Conservation (phyloP, 2,329 filamentous ascomycete genomes). For the Cladobotryum mycophilum region DNA sequence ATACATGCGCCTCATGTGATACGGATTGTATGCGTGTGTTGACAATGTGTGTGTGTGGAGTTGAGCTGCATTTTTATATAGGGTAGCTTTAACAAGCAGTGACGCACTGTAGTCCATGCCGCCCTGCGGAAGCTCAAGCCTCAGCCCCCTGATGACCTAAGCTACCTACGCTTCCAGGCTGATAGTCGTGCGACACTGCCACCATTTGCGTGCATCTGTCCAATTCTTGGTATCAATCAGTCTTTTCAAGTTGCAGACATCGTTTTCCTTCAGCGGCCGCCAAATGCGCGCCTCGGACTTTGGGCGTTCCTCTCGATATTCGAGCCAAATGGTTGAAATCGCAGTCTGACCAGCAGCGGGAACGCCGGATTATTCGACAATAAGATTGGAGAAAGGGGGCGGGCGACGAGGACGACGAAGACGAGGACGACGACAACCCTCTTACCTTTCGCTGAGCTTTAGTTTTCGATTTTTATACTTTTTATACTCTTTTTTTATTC, state of each 20-base stretch:
- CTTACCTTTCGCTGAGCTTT: too few relatives aligned
- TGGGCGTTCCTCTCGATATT: conserved; percentile 6
- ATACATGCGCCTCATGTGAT: too few relatives aligned
- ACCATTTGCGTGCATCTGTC: too few relatives aligned
- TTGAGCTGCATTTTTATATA: too few relatives aligned
- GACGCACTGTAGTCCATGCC: background rate
- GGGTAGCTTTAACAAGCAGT: too few relatives aligned
- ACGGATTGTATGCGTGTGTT: too few relatives aligned
- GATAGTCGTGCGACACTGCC: too few relatives aligned
- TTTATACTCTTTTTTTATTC: too few relatives aligned
- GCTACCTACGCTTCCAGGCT: conserved; percentile 6
- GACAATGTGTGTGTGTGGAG: too few relatives aligned
- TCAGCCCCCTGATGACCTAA: conserved; percentile 21
- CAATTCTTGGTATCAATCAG: too few relatives aligned
- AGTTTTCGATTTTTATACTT: too few relatives aligned
- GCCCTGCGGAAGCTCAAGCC: conserved; percentile 6
- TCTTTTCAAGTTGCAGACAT: background rate
- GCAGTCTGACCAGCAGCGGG: background rate
- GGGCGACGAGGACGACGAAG: background rate
- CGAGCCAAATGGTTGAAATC: conserved; percentile 7
- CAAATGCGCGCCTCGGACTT: conserved; percentile 9
- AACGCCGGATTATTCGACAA: background rate
- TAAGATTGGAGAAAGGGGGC: background rate
- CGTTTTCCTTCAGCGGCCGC: background rate
- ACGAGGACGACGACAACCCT: too few relatives aligned